Base-by-base conservation (phyloP, 2,329 filamentous ascomycete species). In the Aureobasidium sp. region DNA sequence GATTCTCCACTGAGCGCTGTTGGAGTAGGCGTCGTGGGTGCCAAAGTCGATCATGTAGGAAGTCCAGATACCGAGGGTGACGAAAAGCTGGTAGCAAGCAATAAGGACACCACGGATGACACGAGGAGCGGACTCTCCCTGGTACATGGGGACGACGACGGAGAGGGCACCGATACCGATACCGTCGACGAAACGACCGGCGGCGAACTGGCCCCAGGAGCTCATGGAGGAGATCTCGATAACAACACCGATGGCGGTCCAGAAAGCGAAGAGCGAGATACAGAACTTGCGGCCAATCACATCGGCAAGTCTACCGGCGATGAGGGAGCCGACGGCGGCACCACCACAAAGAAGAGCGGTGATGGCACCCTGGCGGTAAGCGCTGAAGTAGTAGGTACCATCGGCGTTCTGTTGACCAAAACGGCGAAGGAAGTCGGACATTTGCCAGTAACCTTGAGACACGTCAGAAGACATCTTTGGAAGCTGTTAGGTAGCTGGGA, bases 121-220 rank as follows among this genome's bases (percentile, higher is more conserved):
- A 20, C 80, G 78, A 4, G 86, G 86, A 1, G 83, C 79, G 58
- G 79, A 84, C 70, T 88, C 86, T 44, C 82, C 82, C 72, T 88
- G 85, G 72, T 85, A 87, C 79, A 88, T 84, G 63, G 86, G 85
- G 2, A 87, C 84, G 39, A 84, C 79, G 37, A 87, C 82, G 9
- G 74, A 76, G 20, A 78, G 69, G n/a, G 72, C 71, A 37, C 76
- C 76, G 41, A 78, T 74, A 48, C 76, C 76, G 9, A 78, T 64
- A 67, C 76, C 76, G 49, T 74, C 74, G 29, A 78, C 69, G 37
- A 76, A 71, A 55, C 76, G 73, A 25, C 76, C 76, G n/a, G 77
- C 68, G 72, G 83, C 84, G 60, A 78, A 71, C 59, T 78, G 76
- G n/a, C 71, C 71, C 76, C 76, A 78, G 7, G 68, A 69, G 14